Evolutionary conservation across 108 stramenopile species (phyloP).

Genomic region (Cyclostephanos tholiformis): DNA sequence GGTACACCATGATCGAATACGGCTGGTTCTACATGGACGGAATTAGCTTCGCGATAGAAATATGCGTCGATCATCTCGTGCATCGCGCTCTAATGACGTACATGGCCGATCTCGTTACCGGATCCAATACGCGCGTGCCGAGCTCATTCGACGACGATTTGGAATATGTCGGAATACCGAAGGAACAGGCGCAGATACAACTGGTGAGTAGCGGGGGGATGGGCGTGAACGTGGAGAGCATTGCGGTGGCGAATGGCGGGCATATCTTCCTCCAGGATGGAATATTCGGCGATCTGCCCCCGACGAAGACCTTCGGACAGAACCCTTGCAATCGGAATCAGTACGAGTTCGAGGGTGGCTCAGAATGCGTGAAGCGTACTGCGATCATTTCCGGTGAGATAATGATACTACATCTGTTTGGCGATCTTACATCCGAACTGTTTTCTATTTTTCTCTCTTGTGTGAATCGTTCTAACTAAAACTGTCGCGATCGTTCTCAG

Average conservation of each 20-base stretch:
- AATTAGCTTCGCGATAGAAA: conserved; percentile 55
- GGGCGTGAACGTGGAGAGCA: conserved; percentile 34
- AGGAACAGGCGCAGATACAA: conserved; percentile 65
- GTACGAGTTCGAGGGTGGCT: conserved; percentile 63
- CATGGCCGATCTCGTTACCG: conserved; percentile 63
- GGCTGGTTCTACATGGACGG: conserved; percentile 69
- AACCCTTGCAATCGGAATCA: conserved; percentile 47
- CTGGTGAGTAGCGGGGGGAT: conserved; percentile 68
- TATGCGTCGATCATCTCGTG: conserved; percentile 65
- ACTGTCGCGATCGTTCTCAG: too few relatives aligned
- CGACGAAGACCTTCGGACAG: conserved; percentile 37
- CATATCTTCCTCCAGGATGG: conserved; percentile 69
- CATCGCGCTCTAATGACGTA: conserved; percentile 58
- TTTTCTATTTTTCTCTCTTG: too few relatives aligned
- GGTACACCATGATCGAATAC: conserved; percentile 72
- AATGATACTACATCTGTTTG: too few relatives aligned
- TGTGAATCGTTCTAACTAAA: too few relatives aligned
- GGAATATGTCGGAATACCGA: conserved; percentile 57
- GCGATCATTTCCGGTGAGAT: conserved; percentile 43
- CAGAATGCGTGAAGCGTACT: conserved; percentile 53
- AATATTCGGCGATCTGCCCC: conserved; percentile 28
- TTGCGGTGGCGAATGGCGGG: conserved; percentile 62
- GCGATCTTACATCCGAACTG: too few relatives aligned
- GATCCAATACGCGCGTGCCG: conserved; percentile 56
- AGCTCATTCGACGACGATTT: conserved; percentile 39